phyloP scores from a whole-genome alignment of 2,329 filamentous ascomycete species.

The Didymella sp. region DNA sequence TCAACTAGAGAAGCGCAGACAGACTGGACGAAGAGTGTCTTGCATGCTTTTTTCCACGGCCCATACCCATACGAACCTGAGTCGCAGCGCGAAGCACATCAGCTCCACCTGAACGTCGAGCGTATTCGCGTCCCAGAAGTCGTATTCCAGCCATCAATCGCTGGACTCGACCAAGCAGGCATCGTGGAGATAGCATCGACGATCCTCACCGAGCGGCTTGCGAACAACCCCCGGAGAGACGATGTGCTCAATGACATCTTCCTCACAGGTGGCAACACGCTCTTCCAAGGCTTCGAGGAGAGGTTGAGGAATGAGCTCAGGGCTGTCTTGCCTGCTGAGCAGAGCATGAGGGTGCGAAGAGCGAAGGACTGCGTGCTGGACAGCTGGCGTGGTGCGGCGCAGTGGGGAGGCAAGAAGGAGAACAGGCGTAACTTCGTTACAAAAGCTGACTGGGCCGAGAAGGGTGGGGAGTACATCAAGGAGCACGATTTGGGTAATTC shows the following conservation, averaged over 20 bases:
- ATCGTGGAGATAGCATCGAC: constrained; percentile 91
- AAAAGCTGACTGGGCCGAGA: constrained; percentile 85
- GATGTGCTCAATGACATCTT: constrained; percentile 86
- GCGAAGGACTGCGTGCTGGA: constrained; percentile 81
- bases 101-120: constrained; percentile 96
- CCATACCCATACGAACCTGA: constrained; percentile 84
- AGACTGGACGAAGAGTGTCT: constrained; percentile 90
- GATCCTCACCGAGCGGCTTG: constrained; percentile 83
- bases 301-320: constrained; percentile 74
- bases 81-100: constrained; percentile 79
- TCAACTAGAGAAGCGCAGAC: constrained; percentile 90
- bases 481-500: constrained; percentile 60
- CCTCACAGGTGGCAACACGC: constrained; percentile 88
- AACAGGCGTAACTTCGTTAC: constrained; percentile 73
- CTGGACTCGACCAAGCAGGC: constrained; percentile 90
- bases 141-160: constrained; percentile 89
- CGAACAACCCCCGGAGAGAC: constrained; percentile 63
- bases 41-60: constrained; percentile 89
- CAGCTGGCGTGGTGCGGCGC: constrained; percentile 91
- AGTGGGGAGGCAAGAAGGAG: constrained; percentile 72
- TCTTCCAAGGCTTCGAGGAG: constrained; percentile 88
- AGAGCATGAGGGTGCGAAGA: constrained; percentile 71
- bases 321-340: constrained; percentile 74
- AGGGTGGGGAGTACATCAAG: constrained; percentile 93
- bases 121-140: constrained; percentile 93